Conservation (phyloP, 768 basidiomycete species). For the Melanogaster broomeanus region DNA sequence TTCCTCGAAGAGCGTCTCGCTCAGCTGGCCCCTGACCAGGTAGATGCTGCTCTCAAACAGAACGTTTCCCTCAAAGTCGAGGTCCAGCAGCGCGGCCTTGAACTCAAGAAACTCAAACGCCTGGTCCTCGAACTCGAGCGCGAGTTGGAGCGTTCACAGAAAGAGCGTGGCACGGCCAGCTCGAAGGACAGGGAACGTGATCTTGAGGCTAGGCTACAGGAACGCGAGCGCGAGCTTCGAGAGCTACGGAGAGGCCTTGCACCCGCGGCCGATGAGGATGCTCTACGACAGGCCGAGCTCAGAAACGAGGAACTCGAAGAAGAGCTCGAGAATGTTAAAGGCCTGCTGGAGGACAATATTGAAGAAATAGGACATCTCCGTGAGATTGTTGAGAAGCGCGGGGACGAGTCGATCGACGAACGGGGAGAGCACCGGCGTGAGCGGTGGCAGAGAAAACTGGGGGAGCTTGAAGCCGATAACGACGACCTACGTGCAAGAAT, state of each 20-base stretch:
- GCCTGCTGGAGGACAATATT: constrained; percentile 73
- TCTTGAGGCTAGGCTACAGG: constrained; percentile 74
- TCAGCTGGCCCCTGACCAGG: constrained; percentile 87
- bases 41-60: constrained; percentile 88
- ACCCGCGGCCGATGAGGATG: constrained; percentile 47
- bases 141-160: constrained; percentile 72
- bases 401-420: constrained; percentile 43
- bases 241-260: constrained; percentile 59
- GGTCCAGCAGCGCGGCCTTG: constrained; percentile 85
- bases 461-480: constrained; percentile 63
- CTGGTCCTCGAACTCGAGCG: constrained; percentile 81
- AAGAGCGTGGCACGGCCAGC: constrained; percentile 40
- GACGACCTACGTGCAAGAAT: constrained; percentile 58
- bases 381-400: constrained; percentile 63
- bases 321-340: constrained; percentile 69
- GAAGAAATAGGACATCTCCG: constrained; percentile 79
- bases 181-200: constrained; percentile 63
- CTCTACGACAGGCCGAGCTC: constrained; percentile 55
- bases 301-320: constrained; percentile 72
- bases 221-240: constrained; percentile 66
- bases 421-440: constrained; percentile 42
- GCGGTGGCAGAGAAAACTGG: constrained; percentile 49
- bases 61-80: constrained; percentile 95
- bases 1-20: constrained; percentile 93
- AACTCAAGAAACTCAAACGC: constrained; percentile 91